A percentile compares a stretch with the other conserved stretches of the same genome.
phyloP scores from a whole-genome alignment of 1,284 basidiomycete genomes.

The Leccinum griseonigrum region DNA sequence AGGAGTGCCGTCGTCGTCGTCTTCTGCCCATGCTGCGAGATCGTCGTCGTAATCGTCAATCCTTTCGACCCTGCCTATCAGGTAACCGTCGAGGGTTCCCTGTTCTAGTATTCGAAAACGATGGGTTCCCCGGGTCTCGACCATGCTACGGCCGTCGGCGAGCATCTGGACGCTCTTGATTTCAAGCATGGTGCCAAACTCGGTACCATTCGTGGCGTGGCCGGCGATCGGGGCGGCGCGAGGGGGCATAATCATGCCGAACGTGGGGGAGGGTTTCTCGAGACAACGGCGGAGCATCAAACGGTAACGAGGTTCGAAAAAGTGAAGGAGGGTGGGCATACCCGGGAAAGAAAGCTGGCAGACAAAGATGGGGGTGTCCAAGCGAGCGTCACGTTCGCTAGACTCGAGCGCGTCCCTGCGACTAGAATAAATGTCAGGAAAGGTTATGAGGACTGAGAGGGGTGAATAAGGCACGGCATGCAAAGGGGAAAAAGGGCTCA shows the following conservation, averaged over 20 bases:
- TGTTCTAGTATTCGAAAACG: slow-evolving; percentile 86
- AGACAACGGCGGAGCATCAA: slow-evolving; percentile 93
- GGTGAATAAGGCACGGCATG: slow-evolving; percentile 10
- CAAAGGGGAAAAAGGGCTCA: slow-evolving; percentile 35
- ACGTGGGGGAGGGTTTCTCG: slow-evolving; percentile 67
- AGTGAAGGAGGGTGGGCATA: slow-evolving; percentile 86
- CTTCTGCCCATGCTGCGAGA: slow-evolving; percentile 34
- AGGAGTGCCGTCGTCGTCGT: slow-evolving; percentile 5
- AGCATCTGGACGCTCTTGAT: slow-evolving; percentile 87
- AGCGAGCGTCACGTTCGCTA: slow-evolving; percentile 73
- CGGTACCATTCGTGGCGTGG: slow-evolving; percentile 47
- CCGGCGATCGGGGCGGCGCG: slow-evolving; percentile 33
- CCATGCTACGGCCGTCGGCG: slow-evolving; percentile 85
- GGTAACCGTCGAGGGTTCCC: slow-evolving; percentile 85
- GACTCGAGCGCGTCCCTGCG: slow-evolving; percentile 61
- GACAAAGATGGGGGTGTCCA: slow-evolving; percentile 90
- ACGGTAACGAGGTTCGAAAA: slow-evolving; percentile 90
- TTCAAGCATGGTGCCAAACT: slow-evolving; percentile 93
- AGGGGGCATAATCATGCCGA: slow-evolving; percentile 87
- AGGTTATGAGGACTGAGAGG: slow-evolving; percentile 59
- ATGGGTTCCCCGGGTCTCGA: slow-evolving; percentile 82
- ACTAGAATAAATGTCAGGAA: slow-evolving; percentile 54
- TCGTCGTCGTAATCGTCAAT: slow-evolving; percentile 49
- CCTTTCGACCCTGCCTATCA: slow-evolving; percentile 79
- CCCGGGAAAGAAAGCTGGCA: slow-evolving; percentile 89